Percentiles rank a stretch among this genome's conserved stretches.
These are phyloP conservation scores for Aspergillus felis DNA, from an alignment of 2,329 filamentous ascomycete genomes.

Conservation along the genomic window DNA sequence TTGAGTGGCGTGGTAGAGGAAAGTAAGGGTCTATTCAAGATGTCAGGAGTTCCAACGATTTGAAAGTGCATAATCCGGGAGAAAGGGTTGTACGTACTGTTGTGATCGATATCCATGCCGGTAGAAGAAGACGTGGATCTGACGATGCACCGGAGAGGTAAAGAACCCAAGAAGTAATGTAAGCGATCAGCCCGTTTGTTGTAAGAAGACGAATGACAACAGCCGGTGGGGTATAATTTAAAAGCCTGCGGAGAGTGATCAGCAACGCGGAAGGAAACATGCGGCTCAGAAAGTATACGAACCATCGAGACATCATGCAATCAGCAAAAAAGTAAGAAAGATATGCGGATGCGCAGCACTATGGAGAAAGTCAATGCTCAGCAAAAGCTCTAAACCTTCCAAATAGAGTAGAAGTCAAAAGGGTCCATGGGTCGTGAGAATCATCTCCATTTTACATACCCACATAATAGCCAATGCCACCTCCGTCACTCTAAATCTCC, in stretches of 20 bases:
- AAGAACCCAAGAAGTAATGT: slow-evolving; percentile 68
- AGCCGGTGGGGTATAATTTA: slow-evolving; percentile 74
- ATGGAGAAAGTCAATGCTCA: slow-evolving; percentile 5
- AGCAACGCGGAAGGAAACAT: background rate
- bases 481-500: slow-evolving; percentile 60
- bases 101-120: slow-evolving; percentile 74
- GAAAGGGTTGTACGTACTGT: slow-evolving; percentile 49
- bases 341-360: slow-evolving; percentile 75
- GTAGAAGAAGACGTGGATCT: slow-evolving; percentile 67
- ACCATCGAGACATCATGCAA: slow-evolving; percentile 81
- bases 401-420: background rate
- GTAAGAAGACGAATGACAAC: slow-evolving; percentile 76
- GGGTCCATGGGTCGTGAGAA: slow-evolving; percentile 5
- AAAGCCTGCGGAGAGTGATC: slow-evolving; percentile 54
- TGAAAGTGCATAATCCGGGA: background rate
- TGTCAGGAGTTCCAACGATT: background rate
- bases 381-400: background rate
- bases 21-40: slow-evolving; percentile 58
- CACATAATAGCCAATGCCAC: slow-evolving; percentile 69
- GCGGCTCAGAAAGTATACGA: slow-evolving; percentile 21
- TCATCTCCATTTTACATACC: slow-evolving; percentile 49
- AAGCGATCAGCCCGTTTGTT: slow-evolving; percentile 70
- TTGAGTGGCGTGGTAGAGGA: slow-evolving; percentile 72
- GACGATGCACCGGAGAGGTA: slow-evolving; percentile 66
- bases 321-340: slow-evolving; percentile 80